A percentile compares a stretch with the other conserved stretches of the same genome.
Conservation (phyloP, 108 stramenopile genomes). For the Fistulifera pelliculosa region DNA sequence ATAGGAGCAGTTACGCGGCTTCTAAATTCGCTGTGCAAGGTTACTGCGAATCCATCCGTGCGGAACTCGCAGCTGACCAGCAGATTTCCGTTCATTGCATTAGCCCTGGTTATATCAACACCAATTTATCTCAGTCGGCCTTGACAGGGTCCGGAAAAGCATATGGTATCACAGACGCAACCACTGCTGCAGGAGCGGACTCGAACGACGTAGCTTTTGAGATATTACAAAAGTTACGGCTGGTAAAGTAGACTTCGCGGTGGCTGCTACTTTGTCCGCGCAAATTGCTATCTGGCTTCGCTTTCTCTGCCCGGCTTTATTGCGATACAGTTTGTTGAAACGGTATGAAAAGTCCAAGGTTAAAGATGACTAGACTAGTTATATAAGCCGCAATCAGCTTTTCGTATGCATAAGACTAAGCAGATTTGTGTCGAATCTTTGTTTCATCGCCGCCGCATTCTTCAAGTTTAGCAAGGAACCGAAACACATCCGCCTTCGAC, state of each 20-base stretch:
- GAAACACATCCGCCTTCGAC: conserved; percentile 22
- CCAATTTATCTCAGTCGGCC: conserved; percentile 52
- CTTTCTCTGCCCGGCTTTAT: conserved; percentile 48
- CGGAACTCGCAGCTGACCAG: conserved; percentile 47
- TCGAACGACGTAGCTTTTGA: conserved; percentile 58
- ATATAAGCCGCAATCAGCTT: too few species aligned
- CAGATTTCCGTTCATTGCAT: conserved; percentile 52
- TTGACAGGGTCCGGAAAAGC: conserved; percentile 61
- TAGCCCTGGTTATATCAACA: conserved; percentile 74
- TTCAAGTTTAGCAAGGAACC: conserved; percentile 3
- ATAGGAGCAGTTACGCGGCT: conserved; percentile 69
- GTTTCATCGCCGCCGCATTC: too few species aligned
- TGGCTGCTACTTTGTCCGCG: conserved; percentile 58
- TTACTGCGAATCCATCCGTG: conserved; percentile 70
- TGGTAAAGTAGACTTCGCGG: conserved; percentile 53
- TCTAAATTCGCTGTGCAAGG: conserved; percentile 84
- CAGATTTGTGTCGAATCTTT: too few species aligned
- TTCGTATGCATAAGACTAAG: not conserved
- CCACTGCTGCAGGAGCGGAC: conserved; percentile 62
- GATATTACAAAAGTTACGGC: conserved; percentile 39
- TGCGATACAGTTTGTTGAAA: conserved; percentile 46
- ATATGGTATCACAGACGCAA: conserved; percentile 64
- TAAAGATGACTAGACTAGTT: conserved; percentile 14
- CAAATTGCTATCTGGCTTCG: conserved; percentile 57
- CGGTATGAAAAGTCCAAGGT: conserved; percentile 57